These are phyloP conservation scores for Lichtheimia ramosa DNA, from an alignment of 371 early-diverging fungal species.

Conservation along the genomic window DNA sequence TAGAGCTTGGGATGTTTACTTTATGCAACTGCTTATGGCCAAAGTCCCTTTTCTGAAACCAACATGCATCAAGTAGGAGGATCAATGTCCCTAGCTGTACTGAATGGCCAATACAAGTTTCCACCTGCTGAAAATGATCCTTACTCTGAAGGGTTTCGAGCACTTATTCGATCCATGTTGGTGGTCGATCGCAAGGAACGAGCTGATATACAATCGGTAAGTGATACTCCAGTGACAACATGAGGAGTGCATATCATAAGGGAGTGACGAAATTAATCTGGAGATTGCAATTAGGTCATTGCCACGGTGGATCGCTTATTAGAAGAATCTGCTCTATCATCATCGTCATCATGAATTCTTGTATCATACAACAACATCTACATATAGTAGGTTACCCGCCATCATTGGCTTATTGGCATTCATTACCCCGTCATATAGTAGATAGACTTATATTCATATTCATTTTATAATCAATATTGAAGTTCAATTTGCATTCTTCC, in stretches of 20 bases:
- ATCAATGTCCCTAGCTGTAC: conserved; percentile 67
- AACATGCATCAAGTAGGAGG: conserved; percentile 69
- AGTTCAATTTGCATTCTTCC: too few relatives aligned
- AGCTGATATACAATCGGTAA: conserved; percentile 56
- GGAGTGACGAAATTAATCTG: too few relatives aligned
- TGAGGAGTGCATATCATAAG: too few relatives aligned
- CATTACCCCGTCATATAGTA: too few relatives aligned
- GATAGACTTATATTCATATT: too few relatives aligned
- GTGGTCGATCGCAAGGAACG: conserved; percentile 62
- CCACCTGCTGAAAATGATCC: conserved; percentile 38
- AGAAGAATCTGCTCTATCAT: too few relatives aligned
- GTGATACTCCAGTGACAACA: neutral
- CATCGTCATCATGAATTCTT: neutral
- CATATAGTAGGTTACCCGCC: too few relatives aligned
- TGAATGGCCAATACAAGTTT: conserved; percentile 59
- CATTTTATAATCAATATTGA: too few relatives aligned
- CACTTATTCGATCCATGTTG: conserved; percentile 62
- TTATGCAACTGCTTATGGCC: conserved; percentile 71
- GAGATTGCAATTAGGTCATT: neutral
- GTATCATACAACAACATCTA: too few relatives aligned
- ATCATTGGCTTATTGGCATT: too few relatives aligned
- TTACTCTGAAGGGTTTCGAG: conserved; percentile 61
- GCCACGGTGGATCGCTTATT: neutral
- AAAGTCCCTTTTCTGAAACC: conserved; percentile 68
- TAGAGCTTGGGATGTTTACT: conserved; percentile 68